A percentile compares a stretch with the other conserved stretches of the same genome.
Evolutionary conservation across 805 yeast genomes (phyloP).

Genomic region (Teunomyces cretensis): DNA sequence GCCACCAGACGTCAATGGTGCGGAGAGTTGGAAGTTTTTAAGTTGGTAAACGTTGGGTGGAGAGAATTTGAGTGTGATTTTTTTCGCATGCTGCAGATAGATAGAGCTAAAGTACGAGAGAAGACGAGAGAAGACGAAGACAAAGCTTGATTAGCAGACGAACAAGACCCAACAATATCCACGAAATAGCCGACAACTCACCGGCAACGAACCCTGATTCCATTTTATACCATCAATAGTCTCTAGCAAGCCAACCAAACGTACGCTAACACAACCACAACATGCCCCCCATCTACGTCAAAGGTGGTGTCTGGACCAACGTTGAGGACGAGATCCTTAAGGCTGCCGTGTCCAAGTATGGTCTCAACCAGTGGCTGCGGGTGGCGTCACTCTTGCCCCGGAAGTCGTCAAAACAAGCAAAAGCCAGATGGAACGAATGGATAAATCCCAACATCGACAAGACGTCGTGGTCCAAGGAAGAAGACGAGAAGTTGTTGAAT

Average conservation of each 20-base stretch:
- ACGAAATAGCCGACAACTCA: no score
- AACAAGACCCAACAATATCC: no score
- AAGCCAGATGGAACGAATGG: conserved; percentile 90
- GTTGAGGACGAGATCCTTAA: conserved; percentile 80
- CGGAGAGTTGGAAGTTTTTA: not conserved
- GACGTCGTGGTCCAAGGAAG: conserved; percentile 68
- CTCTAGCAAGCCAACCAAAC: no score
- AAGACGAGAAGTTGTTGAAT: conserved; percentile 69
- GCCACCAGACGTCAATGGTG: not conserved
- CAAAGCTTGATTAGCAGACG: no score
- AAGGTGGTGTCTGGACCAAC: conserved; percentile 91
- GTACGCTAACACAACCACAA: no score
- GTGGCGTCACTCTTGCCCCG: conserved; percentile 82
- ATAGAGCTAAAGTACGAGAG: not conserved
- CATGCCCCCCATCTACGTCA: conserved; percentile 65
- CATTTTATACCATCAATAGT: no score
- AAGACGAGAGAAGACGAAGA: not conserved
- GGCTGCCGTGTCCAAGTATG: conserved; percentile 92
- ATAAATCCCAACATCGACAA: conserved; percentile 70
- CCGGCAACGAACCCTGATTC: no score
- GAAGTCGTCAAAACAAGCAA: conserved; percentile 89
- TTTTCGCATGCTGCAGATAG: not conserved
- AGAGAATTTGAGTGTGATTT: conserved; percentile 2
- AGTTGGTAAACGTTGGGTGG: not conserved
- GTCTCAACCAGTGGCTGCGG: conserved; percentile 91